Evolutionary conservation across 2,329 filamentous ascomycete genomes (phyloP), one percentile per base, ranked within the genome.

Genomic region (Beauveria brongniartii): DNA sequence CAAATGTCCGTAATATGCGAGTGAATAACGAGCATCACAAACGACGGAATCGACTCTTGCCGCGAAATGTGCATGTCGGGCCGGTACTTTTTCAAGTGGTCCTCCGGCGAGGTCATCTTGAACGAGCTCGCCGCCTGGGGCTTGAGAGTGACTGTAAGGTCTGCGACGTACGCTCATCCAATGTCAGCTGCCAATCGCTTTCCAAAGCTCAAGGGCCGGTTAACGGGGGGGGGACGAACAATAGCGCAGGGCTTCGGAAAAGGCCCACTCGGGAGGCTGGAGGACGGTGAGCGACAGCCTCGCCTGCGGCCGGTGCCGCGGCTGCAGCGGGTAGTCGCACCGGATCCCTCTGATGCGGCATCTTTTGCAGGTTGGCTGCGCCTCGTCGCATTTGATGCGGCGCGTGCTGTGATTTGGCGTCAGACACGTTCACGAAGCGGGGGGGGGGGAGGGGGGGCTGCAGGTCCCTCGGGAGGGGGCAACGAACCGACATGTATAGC

Each of bases 21-120:
- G 5, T 41, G 22, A 1, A 34, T 57, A 22, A 57, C 55, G 14
- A 57, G 28, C 55, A 57, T 57, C 9, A 57, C 28, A 28, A 57
- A 57, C 4, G 55, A 48, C 14, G 55, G 55, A 4, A 57, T 50
- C 22, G 55, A 57, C 41, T 57, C 55, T 6, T 57, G 55, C 16
- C 22, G n/a, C 3, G 44, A 57, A 8, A 57, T 57, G 30, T 57
- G 55, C 55, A 57, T 48, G 22, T 57, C 55, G 22, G 55, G 55
- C 5, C 44, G 30, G 9, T 48, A 48, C 14, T 28, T 14, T 6
- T 28, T 50, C 30, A 57, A 26, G 20, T 57, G 55, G 22, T 50
- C 18, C 4, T 57, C 46, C 3, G 44, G 30, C 4, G 28, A 20
- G 7, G 26, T 5, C 18, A 18, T 16, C 20, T 12, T 30, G 22